Evolutionary conservation across 108 stramenopile species (phyloP).

Genomic region (Cylindrotheca closterium): DNA sequence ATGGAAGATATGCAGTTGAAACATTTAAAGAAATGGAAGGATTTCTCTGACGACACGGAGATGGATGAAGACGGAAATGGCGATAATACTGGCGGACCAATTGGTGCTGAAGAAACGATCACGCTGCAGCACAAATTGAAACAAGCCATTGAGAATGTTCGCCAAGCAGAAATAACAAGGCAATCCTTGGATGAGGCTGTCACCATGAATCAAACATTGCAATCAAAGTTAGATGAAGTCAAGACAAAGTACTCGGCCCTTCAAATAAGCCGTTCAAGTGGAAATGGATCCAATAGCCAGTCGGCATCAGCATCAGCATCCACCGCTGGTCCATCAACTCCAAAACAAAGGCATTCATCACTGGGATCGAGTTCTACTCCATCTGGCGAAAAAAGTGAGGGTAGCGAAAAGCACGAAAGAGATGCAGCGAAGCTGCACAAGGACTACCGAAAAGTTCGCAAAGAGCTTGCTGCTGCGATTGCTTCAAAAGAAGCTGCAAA

Average conservation of each 20-base stretch:
- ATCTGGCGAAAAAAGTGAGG: conserved; percentile 18
- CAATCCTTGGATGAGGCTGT: conserved; percentile 66
- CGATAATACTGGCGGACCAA: conserved; percentile 11
- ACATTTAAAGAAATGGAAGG: conserved; percentile 68
- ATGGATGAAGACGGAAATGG: not conserved
- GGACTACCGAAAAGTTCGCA: conserved; percentile 61
- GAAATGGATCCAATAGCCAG: not conserved
- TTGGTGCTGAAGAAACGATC: conserved; percentile 56
- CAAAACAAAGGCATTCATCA: conserved; percentile 22
- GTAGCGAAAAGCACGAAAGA: conserved; percentile 13
- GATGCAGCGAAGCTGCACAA: conserved; percentile 58
- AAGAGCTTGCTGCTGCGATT: conserved; percentile 66
- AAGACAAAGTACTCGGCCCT: conserved; percentile 69
- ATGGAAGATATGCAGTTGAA: conserved; percentile 69
- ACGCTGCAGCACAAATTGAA: conserved; percentile 79
- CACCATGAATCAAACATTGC: conserved; percentile 67
- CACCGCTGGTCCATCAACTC: conserved; percentile 4
- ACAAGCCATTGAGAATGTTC: conserved; percentile 82
- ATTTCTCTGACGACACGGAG: conserved; percentile 44
- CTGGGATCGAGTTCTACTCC: conserved; percentile 5
- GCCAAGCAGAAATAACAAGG: conserved; percentile 62
- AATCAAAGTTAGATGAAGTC: conserved; percentile 68
- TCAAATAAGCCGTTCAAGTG: conserved; percentile 19
- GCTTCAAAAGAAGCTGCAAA: conserved; percentile 74
- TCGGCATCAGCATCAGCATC: conserved; percentile 19